phyloP scores from a whole-genome alignment of 345 rosid genomes.

The Syzygium aqueum region DNA sequence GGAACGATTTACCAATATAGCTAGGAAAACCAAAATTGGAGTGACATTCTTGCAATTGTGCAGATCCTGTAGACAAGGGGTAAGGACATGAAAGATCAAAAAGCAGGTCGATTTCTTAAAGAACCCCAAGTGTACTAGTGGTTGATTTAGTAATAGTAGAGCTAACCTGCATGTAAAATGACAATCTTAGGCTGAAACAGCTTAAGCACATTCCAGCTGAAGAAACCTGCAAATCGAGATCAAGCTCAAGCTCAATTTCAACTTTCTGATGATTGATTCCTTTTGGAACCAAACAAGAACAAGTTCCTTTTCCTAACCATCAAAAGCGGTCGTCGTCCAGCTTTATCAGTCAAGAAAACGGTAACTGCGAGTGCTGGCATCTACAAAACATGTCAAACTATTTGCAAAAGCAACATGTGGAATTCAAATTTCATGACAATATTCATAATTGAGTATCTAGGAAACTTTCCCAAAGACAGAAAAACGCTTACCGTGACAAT shows the following conservation, averaged over 20 bases:
- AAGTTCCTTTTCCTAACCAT: neutral
- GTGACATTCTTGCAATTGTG: neutral
- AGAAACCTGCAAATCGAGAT: neutral
- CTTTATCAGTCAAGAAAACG: neutral
- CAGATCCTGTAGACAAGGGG: neutral
- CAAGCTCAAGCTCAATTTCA: neutral
- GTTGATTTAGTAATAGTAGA: neutral
- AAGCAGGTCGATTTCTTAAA: neutral
- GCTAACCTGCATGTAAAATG: conserved; percentile 1
- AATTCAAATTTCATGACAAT: neutral
- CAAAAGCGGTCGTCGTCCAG: neutral
- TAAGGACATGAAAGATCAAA: neutral
- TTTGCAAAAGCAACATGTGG: neutral
- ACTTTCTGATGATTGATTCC: neutral
- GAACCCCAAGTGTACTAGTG: neutral
- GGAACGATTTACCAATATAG: neutral
- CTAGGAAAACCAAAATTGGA: neutral
- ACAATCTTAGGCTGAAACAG: neutral
- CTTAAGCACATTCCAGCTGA: conserved; percentile 5
- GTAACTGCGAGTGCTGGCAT: neutral
- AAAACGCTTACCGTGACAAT: neutral
- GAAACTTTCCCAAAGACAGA: neutral
- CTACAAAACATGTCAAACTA: neutral
- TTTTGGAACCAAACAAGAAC: neutral
- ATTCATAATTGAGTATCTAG: neutral